Conservation (phyloP, 495 filamentous ascomycete genomes). For the Pseudevernia furfuracea region DNA sequence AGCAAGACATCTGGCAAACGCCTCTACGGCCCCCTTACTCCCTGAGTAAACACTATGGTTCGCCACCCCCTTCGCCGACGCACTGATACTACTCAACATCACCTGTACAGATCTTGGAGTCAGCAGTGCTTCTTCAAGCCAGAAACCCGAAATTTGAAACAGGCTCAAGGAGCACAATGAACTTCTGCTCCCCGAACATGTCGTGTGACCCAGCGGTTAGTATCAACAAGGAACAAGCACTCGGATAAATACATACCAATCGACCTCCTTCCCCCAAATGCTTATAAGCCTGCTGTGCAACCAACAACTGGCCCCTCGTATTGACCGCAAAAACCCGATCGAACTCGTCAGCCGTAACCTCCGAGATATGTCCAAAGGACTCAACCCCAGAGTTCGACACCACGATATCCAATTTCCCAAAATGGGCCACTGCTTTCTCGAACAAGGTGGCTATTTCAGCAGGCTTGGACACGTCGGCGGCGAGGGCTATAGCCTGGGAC, state of each 20-base stretch:
- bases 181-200: neutral
- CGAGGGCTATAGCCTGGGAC: slow-evolving; percentile 59
- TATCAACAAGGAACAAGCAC: neutral
- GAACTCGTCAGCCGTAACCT: slow-evolving; percentile 67
- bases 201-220: neutral
- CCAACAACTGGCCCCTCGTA: slow-evolving; percentile 73
- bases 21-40: slow-evolving; percentile 52
- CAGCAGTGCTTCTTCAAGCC: neutral
- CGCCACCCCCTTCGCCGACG: slow-evolving; percentile 48
- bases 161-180: neutral
- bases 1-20: slow-evolving; percentile 49
- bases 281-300: slow-evolving; percentile 67
- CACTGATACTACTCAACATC: slow-evolving; percentile 37
- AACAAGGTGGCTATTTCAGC: slow-evolving; percentile 58
- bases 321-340: slow-evolving; percentile 72
- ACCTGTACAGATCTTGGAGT: neutral
- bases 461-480: slow-evolving; percentile 66
- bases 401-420: slow-evolving; percentile 68
- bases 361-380: slow-evolving; percentile 45
- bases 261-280: slow-evolving; percentile 43
- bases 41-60: slow-evolving; percentile 56
- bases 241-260: slow-evolving; percentile 18
- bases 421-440: slow-evolving; percentile 54
- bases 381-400: slow-evolving; percentile 60
- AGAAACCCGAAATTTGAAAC: neutral